Evolutionary conservation across 441 rosid species (phyloP), one percentile per base, ranked within the genome.

Genomic region (Gossypium gossypioides): DNA sequence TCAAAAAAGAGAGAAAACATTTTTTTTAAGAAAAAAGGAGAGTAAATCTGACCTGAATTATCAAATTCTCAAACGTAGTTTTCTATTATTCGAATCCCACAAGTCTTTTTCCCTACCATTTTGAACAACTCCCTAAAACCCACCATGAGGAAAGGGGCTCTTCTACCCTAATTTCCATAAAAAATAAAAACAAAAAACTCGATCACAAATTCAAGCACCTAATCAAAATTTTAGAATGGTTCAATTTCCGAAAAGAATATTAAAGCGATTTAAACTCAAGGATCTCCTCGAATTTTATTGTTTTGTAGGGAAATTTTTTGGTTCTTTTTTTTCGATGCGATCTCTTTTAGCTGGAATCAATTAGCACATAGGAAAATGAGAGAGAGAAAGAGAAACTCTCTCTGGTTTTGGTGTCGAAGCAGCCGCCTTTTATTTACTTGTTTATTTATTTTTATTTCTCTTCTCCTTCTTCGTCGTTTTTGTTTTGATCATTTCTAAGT

Each of bases 341-440:
- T 82, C 86, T 76, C 81, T 27, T 72, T 71, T 73, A 74, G 79
- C 77, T 76, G 75, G 79, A 71, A 77, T 72, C 77, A 42, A 75
- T 71, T 67, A 73, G 77, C 80, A 72, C 18, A 55, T 34, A 57
- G 46, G 62, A 3, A 27, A 4, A 0, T 27, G 32, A 27, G 6
- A 4, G 6, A 4, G 6, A 4, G 6, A 27, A 27, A 27, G 32
- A 27, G 32, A 27, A 27, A 27, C 77, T 74, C 81, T 75, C 83
- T 74, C 81, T 67, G 82, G 84, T 81, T 79, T 85, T 77, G 83
- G 42, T 37, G 76, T 70, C 44, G 75, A 74, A 75, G 71, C 83
- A 81, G 86, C 86, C 84, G 81, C 83, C 81, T 82, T 77, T 77
- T 67, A 82, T 50, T 15, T 57, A 71, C 10, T 37, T 25, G 29